Percentiles rank a stretch among this genome's conserved stretches.
Conservation (phyloP, 23 red algal species). For the Gracilaria domingensis region DNA sequence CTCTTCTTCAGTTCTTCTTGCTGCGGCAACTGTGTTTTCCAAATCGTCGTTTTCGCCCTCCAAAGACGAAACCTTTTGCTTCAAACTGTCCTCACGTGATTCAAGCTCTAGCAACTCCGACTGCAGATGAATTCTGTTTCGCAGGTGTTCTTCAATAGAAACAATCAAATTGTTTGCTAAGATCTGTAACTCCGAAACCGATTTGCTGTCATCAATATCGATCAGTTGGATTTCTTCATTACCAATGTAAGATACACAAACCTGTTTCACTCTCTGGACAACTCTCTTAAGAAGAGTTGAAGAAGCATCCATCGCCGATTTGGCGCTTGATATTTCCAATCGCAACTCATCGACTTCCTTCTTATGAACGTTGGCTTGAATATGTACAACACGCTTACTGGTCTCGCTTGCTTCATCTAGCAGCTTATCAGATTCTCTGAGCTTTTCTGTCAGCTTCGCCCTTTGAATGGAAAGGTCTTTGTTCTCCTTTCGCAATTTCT, state of each 20-base stretch:
- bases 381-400: not conserved
- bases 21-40: not conserved
- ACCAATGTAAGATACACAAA: not conserved
- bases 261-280: not conserved
- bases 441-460: not conserved
- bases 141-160: not conserved
- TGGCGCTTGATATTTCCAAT: not conserved
- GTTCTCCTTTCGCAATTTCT: not conserved
- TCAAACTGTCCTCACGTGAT: not conserved
- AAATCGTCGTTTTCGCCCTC: not conserved
- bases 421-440: conserved; percentile 1
- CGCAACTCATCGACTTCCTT: not conserved
- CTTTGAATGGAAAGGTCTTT: not conserved
- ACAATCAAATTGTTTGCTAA: not conserved
- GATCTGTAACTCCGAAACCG: not conserved
- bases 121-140: not conserved
- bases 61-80: not conserved
- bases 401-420: conserved; percentile 1
- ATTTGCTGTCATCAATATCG: not conserved
- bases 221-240: not conserved
- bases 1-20: not conserved
- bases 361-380: not conserved
- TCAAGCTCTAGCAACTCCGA: conserved; percentile 12
- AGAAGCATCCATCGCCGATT: not conserved
- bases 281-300: not conserved